These are phyloP conservation scores for Pseudogymnoascus sp. DNA, from an alignment of 2,329 filamentous ascomycete species.

Conservation along the genomic window DNA sequence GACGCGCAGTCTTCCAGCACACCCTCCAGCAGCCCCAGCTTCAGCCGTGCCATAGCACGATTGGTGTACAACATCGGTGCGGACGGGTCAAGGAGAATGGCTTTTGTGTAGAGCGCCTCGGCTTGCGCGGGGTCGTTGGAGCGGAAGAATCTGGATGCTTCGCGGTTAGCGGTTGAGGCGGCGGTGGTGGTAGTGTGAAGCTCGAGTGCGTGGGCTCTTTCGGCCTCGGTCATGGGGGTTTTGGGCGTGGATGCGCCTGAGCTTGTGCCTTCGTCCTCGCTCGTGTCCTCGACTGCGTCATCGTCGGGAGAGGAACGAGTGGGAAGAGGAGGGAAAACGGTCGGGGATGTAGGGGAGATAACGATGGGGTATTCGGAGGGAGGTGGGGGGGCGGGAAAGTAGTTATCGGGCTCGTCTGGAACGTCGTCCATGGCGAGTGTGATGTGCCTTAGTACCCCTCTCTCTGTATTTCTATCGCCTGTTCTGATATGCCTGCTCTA, in stretches of 20 bases:
- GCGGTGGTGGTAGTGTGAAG: not conserved
- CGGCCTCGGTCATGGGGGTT: not conserved
- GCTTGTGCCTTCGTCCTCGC: not conserved
- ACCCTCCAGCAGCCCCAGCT: slow-evolving; percentile 62
- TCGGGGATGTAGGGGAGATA: not conserved
- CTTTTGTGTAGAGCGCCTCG: slow-evolving; percentile 64
- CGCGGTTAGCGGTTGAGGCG: not conserved
- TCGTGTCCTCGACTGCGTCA: not conserved
- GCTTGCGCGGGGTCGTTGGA: slow-evolving; percentile 56
- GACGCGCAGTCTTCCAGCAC: slow-evolving; percentile 70
- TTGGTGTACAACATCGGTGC: slow-evolving; percentile 83
- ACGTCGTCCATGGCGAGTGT: not conserved
- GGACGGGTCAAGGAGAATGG: slow-evolving; percentile 67
- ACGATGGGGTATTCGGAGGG: not conserved
- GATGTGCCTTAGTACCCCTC: not conserved
- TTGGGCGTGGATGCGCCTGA: not conserved
- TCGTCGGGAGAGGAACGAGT: not conserved
- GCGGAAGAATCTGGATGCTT: slow-evolving; percentile 44
- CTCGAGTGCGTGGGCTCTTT: not conserved
- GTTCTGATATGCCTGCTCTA: not conserved
- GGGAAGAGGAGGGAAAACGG: not conserved
- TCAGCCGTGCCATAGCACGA: slow-evolving; percentile 73
- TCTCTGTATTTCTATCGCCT: not conserved
- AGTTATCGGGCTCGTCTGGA: not conserved
- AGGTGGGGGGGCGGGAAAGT: not conserved